Base-by-base conservation (phyloP, 2,329 filamentous ascomycete species). In the Aspergillaceae sp. region DNA sequence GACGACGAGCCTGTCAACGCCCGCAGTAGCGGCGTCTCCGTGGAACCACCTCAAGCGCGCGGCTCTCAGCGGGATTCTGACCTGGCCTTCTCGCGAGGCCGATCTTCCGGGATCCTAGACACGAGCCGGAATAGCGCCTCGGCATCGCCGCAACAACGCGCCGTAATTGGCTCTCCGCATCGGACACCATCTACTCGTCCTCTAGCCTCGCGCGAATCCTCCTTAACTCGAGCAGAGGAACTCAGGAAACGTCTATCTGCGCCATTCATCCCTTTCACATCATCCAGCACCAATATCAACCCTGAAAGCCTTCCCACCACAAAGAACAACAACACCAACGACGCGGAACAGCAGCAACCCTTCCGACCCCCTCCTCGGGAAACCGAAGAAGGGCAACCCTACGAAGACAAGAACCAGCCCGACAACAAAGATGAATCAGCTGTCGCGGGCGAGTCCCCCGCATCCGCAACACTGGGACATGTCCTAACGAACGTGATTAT, bases 401-500 rank as follows among this genome's bases (percentile, higher is more conserved):
- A 19, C 19, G 19, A 19, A 19, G 32, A 8, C 35, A 30, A n/a
- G 10, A 28, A 11, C 37, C 44, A 30, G 40, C 32, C 30, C 6
- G 52, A 49, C 7, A 48, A 41, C 4, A 42, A 48, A 0, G 49
- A 48, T 3, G 53, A 55, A 37, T 38, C 36, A 28, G 51, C 56
- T 3, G 48, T 48, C 29, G 45, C 50, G 7, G 54, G 59, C 7
- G 63, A 64, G 41, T 61, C 60, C 29, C 61, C 67, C 4, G 68
- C 65, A 42, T 74, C 73, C 7, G 83, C 81, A 5, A 87, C 83
- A 5, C 78, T 92, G 4, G 87, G 84, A 36, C 86, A 91, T 61
- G 72, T 91, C 7, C 70, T 92, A 51, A 91, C 86, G 4, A 92
- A 91, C 62, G 79, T 85, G 36, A 79, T 91, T 48, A 78, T 91